Base-by-base conservation (phyloP, 2,329 filamentous ascomycete species). In the Fusarium phyllophilum region DNA sequence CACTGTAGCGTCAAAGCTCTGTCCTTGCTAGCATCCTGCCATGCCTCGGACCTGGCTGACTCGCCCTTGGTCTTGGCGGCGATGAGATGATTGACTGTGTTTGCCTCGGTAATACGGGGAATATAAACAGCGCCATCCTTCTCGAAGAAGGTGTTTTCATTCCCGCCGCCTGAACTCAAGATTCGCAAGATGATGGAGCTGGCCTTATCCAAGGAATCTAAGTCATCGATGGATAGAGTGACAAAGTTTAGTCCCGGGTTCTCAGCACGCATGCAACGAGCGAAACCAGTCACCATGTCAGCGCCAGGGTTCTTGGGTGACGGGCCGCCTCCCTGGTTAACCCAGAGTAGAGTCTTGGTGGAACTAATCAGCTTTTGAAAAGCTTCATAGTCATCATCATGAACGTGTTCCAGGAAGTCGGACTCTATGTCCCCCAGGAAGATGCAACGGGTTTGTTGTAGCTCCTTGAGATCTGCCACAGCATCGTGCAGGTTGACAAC, bases 261-360 rank as follows among this genome's bases (percentile, higher is more conserved):
- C 31, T 62, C 59, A 31, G 59, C 59, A 54, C 57, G 57, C 57
- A 54, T 61, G 14, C 57, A 61, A 18, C 58, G 48, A 55, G 58
- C 58, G 15, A 62, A 62, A 13, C 58, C 58, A 31, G 58, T 62
- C 15, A 62, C 58, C 58, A 62, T 62, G 6, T 62, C 58, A 5
- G 58, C 48, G 26, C 48, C 48, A 11, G 58, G 46, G 38, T 34
- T 33, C 15, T 44, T 62, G 29, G 58, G 58, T 26, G 38, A 62
- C 0, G 48, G 48, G 8, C 58, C 58, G 14, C 58, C 58, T n/a
- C 58, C 58, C 18, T 55, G 58, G 13, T 55, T 62, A 7, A 62
- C 48, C 58, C 58, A 62, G 18, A 62, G 48, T 1, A 62, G 13
- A 29, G 58, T 55, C 31, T 62, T 62, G 1, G 58, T 62, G 38